These are phyloP conservation scores for Pichia norvegensis DNA, from an alignment of 1,139 yeast genomes.

Conservation along the genomic window DNA sequence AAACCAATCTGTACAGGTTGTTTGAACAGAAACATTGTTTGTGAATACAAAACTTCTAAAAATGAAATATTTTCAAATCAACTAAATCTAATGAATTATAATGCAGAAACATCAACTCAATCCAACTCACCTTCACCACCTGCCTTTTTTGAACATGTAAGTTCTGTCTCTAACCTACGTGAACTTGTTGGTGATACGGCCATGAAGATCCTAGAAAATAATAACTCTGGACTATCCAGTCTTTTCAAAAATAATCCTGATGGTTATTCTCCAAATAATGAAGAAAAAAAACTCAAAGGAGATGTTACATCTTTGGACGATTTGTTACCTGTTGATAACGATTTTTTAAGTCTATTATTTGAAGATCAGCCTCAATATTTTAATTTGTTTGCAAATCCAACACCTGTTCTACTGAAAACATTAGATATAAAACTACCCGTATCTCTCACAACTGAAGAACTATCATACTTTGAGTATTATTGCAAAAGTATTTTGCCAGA, in stretches of 20 bases:
- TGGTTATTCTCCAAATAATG: background rate
- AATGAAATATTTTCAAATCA: background rate
- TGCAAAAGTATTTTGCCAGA: slow-evolving; percentile 29
- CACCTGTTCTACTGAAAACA: slow-evolving; percentile 9
- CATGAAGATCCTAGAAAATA: slow-evolving; percentile 15
- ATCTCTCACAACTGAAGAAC: slow-evolving; percentile 16
- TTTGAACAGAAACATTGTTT: slow-evolving; percentile 20
- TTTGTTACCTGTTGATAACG: slow-evolving; percentile 9
- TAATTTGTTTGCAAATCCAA: slow-evolving; percentile 7
- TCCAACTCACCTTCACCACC: background rate
- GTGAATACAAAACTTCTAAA: slow-evolving; percentile 14
- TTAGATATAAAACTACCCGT: slow-evolving; percentile 19
- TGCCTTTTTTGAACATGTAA: slow-evolving; percentile 8
- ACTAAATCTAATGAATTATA: background rate
- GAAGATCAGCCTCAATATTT: slow-evolving; percentile 15
- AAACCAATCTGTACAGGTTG: slow-evolving; percentile 27
- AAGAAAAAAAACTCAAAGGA: background rate
- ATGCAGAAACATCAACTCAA: background rate
- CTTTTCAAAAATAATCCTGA: slow-evolving; percentile 2
- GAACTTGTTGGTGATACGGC: slow-evolving; percentile 18
- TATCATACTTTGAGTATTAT: slow-evolving; percentile 28
- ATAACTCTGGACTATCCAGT: slow-evolving; percentile 8
- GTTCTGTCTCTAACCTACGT: slow-evolving; percentile 11
- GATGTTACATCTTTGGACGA: slow-evolving; percentile 5
- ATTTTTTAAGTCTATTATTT: slow-evolving; percentile 11